Evolutionary conservation across 2,329 filamentous ascomycete genomes (phyloP), one percentile per base, ranked within the genome.

Genomic region (Fusarium equiseti): DNA sequence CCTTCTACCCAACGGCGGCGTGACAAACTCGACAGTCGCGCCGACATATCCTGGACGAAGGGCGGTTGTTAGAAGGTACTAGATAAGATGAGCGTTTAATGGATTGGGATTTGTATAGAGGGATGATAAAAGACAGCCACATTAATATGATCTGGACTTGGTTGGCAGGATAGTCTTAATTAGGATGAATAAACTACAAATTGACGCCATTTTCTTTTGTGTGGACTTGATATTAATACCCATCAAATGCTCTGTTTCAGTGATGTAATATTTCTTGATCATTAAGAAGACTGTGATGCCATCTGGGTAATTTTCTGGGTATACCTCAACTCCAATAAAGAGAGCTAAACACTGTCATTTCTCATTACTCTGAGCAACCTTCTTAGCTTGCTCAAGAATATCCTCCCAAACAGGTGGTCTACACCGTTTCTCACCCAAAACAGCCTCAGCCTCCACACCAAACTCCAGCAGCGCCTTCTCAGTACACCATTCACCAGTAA

Each of bases 401-500:
- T 72, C 70, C 32, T 71, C 70, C 70, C 61, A 72, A 9, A 59
- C 43, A 5, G 55, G 68, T 8, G 70, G 70, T 42, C 42, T 69
- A 40, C 65, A 63, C 13, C 70, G 22, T 18, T 40, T 18, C 6
- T 66, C 61, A 26, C 27, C 4, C 15, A 80, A 79, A 1, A 82
- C 71, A 31, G 78, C 77, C 73, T 87, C 84, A 5, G 79, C 82
- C 59, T 86, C 83, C 3, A 82, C 73, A 1, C 82, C 86, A 63
- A 87, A 86, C 44, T 80, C 76, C 53, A 88, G 68, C 69, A 88
- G 72, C 6, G 79, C 76, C 49, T 84, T 81, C 73, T 88, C 86
- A 8, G 79, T 79, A 7, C 83, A 84, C 86, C 86, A 88, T 75
- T 88, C 86, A 5, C 83, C 85, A 58, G 82, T 85, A 2, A 82